Conservation (phyloP, 2,329 filamentous ascomycete genomes). For the Exophiala phaeomuriformis region DNA sequence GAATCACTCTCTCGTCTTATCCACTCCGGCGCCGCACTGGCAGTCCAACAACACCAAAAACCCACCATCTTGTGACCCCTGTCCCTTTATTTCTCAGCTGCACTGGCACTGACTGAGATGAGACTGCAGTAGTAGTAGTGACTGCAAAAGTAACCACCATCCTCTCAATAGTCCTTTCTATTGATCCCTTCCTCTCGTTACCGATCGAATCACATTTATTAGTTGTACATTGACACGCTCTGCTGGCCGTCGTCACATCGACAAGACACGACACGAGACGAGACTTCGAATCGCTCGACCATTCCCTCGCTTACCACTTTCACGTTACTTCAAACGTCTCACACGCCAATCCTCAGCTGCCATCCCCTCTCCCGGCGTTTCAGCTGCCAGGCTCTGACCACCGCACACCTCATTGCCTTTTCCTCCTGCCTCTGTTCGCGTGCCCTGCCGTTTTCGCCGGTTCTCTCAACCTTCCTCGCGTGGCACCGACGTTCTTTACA, state of each 20-base stretch:
- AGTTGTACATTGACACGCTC: background rate
- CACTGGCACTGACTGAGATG: no score
- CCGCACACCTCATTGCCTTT: background rate
- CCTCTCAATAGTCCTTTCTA: background rate
- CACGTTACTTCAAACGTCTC: slow-evolving; percentile 3
- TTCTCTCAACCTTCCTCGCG: background rate
- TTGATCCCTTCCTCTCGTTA: background rate
- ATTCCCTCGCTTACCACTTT: slow-evolving; percentile 3
- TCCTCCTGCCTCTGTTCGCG: background rate
- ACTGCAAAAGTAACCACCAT: background rate
- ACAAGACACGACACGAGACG: background rate
- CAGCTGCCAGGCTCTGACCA: slow-evolving; percentile 7
- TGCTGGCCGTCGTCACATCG: background rate
- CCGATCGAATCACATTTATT: background rate
- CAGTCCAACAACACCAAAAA: background rate
- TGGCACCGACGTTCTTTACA: background rate
- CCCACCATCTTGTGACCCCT: background rate
- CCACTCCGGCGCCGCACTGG: background rate
- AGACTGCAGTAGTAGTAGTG: no score
- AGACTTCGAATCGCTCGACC: slow-evolving; percentile 1
- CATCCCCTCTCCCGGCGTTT: slow-evolving; percentile 16
- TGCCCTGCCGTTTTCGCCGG: background rate
- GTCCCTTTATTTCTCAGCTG: no score
- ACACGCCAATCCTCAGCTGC: slow-evolving; percentile 7
- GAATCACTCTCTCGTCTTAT: background rate